Conservation (phyloP, 2,329 filamentous ascomycete species). For the Fusarium fracticaudum region DNA sequence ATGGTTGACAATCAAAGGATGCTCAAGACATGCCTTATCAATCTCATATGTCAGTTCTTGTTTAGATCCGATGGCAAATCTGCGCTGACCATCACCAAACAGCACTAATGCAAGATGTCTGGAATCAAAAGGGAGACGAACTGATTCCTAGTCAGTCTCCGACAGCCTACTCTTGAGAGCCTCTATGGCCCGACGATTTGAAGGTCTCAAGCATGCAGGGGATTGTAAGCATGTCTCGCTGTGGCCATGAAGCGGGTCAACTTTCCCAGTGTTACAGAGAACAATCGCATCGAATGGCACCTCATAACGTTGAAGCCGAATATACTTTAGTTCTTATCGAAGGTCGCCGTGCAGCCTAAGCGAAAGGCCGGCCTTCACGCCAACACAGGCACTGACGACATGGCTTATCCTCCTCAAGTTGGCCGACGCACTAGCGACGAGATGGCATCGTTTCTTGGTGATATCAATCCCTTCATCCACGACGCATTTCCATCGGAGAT, state of each 20-base stretch:
- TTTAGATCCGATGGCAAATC: too few species aligned
- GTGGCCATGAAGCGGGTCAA: too few species aligned
- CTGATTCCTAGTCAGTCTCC: not conserved
- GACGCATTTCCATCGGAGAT: not conserved
- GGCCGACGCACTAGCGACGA: not conserved
- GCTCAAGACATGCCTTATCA: too few species aligned
- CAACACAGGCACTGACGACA: not conserved
- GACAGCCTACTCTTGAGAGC: not conserved
- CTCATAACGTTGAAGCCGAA: too few species aligned
- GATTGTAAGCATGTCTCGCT: too few species aligned
- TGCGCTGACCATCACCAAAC: not conserved
- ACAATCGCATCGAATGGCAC: too few species aligned
- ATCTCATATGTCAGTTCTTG: too few species aligned
- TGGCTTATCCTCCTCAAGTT: not conserved
- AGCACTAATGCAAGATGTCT: too few species aligned
- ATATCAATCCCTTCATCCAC: not conserved
- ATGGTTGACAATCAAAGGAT: rapidly evolving
- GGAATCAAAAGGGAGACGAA: not conserved
- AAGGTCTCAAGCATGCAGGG: too few species aligned
- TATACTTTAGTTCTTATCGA: too few species aligned
- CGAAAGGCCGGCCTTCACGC: not conserved
- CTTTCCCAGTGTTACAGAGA: too few species aligned
- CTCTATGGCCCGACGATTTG: not conserved
- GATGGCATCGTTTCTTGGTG: not conserved
- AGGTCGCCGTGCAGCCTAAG: not conserved